Evolutionary conservation across 805 yeast species (phyloP), one percentile per base, ranked within the genome.

Genomic region (Sugiyamaella chiloensis): DNA sequence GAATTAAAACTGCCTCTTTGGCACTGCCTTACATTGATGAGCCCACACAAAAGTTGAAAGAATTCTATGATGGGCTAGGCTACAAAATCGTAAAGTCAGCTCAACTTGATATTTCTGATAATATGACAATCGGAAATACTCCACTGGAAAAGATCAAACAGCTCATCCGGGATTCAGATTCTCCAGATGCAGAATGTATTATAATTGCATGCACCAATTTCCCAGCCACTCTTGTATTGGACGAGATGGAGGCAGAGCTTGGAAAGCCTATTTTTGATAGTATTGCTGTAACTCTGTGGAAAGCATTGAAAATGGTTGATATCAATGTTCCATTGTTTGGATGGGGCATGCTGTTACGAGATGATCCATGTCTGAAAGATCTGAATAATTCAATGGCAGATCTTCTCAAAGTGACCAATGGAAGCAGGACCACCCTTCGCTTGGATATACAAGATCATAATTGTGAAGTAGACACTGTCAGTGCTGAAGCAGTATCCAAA

Each of bases 231-330:
- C 20, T 34, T 5, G 37, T 34, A 16, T 19, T 34, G 20, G 37
- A 34, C 20, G 37, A 34, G 19, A 34, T 34, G 37, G 37, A 34
- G 7, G 37, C 37, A n/a, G 37, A 34, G 21, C 20, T 34, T 12
- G 37, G 37, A 4, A 34, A 34, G 21, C 37, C 37, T 16, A 34
- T 34, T 16, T 34, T 34, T 16, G 37, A 34, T 21, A 34, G 37
- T 16, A 34, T 34, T 34, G 37, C 37, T 5, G 37, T 34, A 21
- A 34, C 37, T 14, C 19, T 34, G 20, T 34, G 37, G 37, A 34
- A 34, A 16, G 37, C 37, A 12, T 4, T 34, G 37, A 12, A 34
- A 34, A 34, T 34, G 37, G 37, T 34, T 16, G 20, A 34, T 16
- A 12, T 34, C 20, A 14, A 34, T 16, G 20, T 34, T 16, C 37